These are phyloP conservation scores for Emergomyces orientalis DNA, from an alignment of 2,329 filamentous ascomycete species.

Conservation along the genomic window DNA sequence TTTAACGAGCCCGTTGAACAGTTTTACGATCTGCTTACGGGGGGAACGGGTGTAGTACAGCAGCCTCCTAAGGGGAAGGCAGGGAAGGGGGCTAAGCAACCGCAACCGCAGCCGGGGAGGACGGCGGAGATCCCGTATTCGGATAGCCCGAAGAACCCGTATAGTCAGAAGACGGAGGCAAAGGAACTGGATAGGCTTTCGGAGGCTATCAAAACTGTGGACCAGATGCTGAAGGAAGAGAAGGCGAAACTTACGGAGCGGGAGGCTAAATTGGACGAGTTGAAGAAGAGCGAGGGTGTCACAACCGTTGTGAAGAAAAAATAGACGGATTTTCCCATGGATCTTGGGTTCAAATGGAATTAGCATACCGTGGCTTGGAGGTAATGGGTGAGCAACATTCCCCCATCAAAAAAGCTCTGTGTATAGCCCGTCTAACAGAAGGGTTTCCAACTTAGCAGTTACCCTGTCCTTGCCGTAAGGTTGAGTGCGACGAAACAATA, in stretches of 20 bases:
- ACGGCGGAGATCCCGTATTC: conserved; percentile 66
- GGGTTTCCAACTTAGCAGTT: neutral
- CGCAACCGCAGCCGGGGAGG: conserved; percentile 41
- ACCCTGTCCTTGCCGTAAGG: neutral
- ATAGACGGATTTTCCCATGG: conserved; percentile 18
- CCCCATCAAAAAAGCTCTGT: neutral
- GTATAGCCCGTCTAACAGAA: neutral
- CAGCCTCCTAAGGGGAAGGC: conserved; percentile 48
- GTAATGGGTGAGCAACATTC: neutral
- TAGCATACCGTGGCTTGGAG: neutral
- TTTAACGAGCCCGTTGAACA: conserved; percentile 96
- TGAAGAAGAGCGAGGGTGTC: conserved; percentile 38
- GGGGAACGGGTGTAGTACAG: conserved; percentile 44
- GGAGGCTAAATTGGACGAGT: conserved; percentile 50
- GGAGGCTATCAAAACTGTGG: conserved; percentile 50
- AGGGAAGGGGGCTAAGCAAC: conserved; percentile 44
- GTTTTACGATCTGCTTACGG: conserved; percentile 79
- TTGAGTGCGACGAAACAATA: neutral
- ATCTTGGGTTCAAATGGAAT: neutral
- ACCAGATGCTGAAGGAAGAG: conserved; percentile 54
- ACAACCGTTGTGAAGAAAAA: conserved; percentile 33
- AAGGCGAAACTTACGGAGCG: conserved; percentile 52
- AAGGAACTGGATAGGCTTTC: conserved; percentile 57
- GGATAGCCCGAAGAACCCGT: conserved; percentile 60
- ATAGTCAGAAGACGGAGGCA: conserved; percentile 60